These are phyloP conservation scores for Phytophthora podocarpi DNA, from an alignment of 352 stramenopile genomes.

Conservation along the genomic window DNA sequence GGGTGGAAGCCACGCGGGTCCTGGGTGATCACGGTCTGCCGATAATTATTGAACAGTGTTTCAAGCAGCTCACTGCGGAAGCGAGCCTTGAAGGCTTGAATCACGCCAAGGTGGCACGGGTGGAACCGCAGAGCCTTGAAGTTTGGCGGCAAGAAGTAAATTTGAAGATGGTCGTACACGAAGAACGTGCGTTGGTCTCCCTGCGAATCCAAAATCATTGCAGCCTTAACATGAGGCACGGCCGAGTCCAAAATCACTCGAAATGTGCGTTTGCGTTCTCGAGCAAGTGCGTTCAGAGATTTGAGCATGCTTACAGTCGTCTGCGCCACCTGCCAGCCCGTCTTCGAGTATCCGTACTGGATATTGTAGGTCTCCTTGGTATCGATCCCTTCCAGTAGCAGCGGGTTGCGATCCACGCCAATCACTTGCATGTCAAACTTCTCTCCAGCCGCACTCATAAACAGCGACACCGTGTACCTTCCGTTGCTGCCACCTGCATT, in stretches of 20 bases:
- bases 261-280: slow-evolving; percentile 77
- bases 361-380: slow-evolving; percentile 70
- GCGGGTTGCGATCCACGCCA: slow-evolving; percentile 60
- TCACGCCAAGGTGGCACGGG: slow-evolving; percentile 73
- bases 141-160: slow-evolving; percentile 85
- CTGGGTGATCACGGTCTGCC: slow-evolving; percentile 52
- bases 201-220: slow-evolving; percentile 86
- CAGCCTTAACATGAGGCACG: slow-evolving; percentile 84
- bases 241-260: slow-evolving; percentile 82
- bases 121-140: slow-evolving; percentile 79
- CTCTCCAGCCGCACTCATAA: slow-evolving; percentile 78
- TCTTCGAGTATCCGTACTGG: slow-evolving; percentile 84
- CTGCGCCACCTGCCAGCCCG: slow-evolving; percentile 77
- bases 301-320: slow-evolving; percentile 85
- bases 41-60: slow-evolving; percentile 72
- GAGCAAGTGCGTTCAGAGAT: slow-evolving; percentile 72
- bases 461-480: slow-evolving; percentile 75
- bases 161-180: slow-evolving; percentile 79
- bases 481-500: slow-evolving; percentile 26
- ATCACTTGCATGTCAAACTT: slow-evolving; percentile 87
- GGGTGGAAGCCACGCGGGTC: slow-evolving; percentile 54
- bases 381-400: slow-evolving; percentile 67
- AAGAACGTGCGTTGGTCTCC: slow-evolving; percentile 89
- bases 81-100: slow-evolving; percentile 80
- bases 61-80: slow-evolving; percentile 84